A percentile compares a stretch with the other conserved stretches of the same genome.
Evolutionary conservation across 2,329 filamentous ascomycete genomes (phyloP).

Genomic region (Anisogramma anomala): DNA sequence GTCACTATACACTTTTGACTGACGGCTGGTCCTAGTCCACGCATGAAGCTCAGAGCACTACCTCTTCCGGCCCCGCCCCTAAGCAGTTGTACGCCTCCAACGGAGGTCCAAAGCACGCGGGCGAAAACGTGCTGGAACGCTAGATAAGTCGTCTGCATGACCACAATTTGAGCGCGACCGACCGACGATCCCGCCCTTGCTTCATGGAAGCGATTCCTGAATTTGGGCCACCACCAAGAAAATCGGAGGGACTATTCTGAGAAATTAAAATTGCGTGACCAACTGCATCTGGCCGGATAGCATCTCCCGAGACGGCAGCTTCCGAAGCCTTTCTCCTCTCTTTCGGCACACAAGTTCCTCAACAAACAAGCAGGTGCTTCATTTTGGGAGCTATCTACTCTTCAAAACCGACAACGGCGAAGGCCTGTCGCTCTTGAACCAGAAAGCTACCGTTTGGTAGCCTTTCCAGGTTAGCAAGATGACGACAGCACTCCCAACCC

Average conservation of each 20-base stretch:
- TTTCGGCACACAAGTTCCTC: neutral
- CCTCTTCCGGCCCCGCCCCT: constrained; percentile 3
- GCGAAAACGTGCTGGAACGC: neutral
- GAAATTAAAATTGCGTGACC: too few species aligned
- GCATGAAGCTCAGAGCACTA: constrained; percentile 11
- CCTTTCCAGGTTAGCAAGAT: constrained; percentile 23
- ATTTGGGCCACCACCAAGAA: neutral
- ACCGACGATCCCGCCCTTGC: neutral
- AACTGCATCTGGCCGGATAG: too few species aligned
- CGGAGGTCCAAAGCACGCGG: neutral
- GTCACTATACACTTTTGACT: neutral
- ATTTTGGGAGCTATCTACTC: too few species aligned
- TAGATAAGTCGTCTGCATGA: neutral
- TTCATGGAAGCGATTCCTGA: neutral
- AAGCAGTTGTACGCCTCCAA: too few species aligned
- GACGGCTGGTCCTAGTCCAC: constrained; percentile 3
- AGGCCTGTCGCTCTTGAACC: neutral
- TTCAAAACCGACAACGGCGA: constrained; percentile 1
- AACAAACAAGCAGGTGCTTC: neutral
- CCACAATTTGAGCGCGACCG: neutral
- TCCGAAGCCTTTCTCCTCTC: neutral
- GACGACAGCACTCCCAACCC: constrained; percentile 54
- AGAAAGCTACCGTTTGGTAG: constrained; percentile 13
- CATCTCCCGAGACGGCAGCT: neutral
- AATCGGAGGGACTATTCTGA: too few species aligned